Conservation (phyloP, 1,284 basidiomycete species). For the Cutaneotrichosporon spelunceum region DNA sequence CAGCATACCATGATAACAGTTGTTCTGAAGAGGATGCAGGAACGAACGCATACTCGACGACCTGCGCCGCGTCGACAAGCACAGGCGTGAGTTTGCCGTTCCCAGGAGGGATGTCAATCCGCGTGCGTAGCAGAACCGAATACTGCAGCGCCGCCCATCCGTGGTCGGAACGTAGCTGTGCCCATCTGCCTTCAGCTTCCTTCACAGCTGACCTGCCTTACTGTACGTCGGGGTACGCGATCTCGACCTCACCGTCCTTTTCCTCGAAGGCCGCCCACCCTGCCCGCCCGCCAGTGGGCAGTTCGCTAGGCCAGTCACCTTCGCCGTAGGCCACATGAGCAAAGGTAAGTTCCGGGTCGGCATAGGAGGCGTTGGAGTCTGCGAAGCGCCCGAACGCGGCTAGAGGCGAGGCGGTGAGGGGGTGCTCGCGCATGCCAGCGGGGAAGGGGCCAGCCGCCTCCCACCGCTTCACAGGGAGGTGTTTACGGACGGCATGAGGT, state of each 20-base stretch:
- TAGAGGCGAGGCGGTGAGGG: conserved; percentile 37
- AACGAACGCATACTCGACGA: conserved; percentile 45
- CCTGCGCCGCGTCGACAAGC: conserved; percentile 39
- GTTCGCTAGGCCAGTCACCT: conserved; percentile 39
- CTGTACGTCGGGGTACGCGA: conserved; percentile 34
- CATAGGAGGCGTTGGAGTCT: background rate
- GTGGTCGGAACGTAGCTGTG: conserved; percentile 42
- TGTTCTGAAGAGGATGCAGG: conserved; percentile 7
- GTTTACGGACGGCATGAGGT: background rate
- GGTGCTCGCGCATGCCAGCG: conserved; percentile 49
- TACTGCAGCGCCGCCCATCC: conserved; percentile 50
- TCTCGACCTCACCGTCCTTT: conserved; percentile 33
- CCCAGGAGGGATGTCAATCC: conserved; percentile 20
- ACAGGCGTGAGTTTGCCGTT: conserved; percentile 16
- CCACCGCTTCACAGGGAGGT: background rate
- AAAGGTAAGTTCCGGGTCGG: conserved; percentile 35
- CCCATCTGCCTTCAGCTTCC: conserved; percentile 28
- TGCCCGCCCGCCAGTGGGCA: conserved; percentile 34
- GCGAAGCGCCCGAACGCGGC: conserved; percentile 28
- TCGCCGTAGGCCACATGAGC: conserved; percentile 26
- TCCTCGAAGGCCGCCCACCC: conserved; percentile 36
- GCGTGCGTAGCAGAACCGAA: conserved; percentile 34
- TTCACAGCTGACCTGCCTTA: background rate
- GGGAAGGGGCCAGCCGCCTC: conserved; percentile 44
- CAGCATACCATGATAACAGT: conserved; percentile 38